Base-by-base conservation (phyloP, 2,329 filamentous ascomycete genomes). In the Diaporthe nobilis region DNA sequence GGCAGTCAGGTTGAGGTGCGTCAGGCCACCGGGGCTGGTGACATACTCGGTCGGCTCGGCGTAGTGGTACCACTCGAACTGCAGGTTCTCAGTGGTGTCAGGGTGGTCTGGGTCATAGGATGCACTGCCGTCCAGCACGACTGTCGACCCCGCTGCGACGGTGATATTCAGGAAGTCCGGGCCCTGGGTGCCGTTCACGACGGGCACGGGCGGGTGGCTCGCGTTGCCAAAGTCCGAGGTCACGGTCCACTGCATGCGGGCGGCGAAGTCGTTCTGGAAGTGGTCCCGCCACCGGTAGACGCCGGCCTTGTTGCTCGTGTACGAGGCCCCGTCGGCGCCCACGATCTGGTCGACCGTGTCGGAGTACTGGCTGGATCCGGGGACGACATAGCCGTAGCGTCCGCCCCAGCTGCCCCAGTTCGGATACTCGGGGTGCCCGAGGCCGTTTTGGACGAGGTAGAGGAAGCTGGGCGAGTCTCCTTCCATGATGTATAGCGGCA, bases 231-330 rank as follows among this genome's bases (percentile, higher is more conserved):
- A 72, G n/a, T 76, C 47, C 22, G 31, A 53, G 10, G 55, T 63
- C 25, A 60, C 31, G 3, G 79, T 79, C 83, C 82, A 84, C 71
- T 81, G 78, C 71, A 84, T 83, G 25, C 83, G 77, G 2, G 80
- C 79, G 4, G 82, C 82, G 68, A 85, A 83, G 61, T 83, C 82
- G 67, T 81, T 76, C 75, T 84, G 82, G 72, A 78, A 84, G 3
- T 78, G 81, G 15, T 80, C 15, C 17, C 82, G 72, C 83, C 82
- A 84, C 9, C 82, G 78, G 82, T 82, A 84, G 65, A 84, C 81
- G 4, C 79, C 79, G 1, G 81, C 83, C 73, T 63, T 42, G 39
- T 63, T 44, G 37, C 37, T 44, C 1, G 13, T 42, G 13, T 25
- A 44, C 2, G 60, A 20, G 6, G 13, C n/a, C 1, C 22, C 58